Conservation (phyloP, 192 early-diverging fungal species). For the Coemansia sp. region DNA sequence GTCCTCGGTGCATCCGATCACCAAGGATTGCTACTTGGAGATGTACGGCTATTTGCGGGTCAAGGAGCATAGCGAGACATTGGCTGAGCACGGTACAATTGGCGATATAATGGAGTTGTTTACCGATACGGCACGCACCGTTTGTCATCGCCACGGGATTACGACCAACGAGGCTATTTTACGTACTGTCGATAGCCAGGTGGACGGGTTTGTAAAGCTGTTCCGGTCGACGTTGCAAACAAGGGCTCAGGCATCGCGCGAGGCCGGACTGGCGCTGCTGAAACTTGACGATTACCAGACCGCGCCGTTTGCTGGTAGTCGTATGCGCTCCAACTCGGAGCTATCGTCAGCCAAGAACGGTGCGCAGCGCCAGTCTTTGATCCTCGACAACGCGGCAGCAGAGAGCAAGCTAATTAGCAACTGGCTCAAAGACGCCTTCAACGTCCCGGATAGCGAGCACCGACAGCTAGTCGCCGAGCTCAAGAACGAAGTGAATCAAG, state of each 20-base stretch:
- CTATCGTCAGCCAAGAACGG: conserved; percentile 7
- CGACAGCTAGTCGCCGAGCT: conserved; percentile 35
- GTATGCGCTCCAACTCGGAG: conserved; percentile 16
- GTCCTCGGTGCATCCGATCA: conserved; percentile 50
- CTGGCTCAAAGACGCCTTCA: conserved; percentile 42
- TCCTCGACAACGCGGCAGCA: conserved; percentile 3
- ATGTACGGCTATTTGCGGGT: conserved; percentile 37
- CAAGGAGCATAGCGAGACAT: conserved; percentile 26
- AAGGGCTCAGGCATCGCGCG: conserved; percentile 51
- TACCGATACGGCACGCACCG: conserved; percentile 21
- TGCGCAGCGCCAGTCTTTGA: conserved; percentile 1
- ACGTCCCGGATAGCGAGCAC: conserved; percentile 41
- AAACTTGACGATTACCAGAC: conserved; percentile 50
- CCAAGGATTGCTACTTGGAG: conserved; percentile 39
- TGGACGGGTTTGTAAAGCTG: conserved; percentile 44
- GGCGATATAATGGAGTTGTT: conserved; percentile 46
- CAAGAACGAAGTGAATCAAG: conserved; percentile 43
- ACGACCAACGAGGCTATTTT: conserved; percentile 24
- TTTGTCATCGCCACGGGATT: conserved; percentile 37
- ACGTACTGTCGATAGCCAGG: conserved; percentile 49
- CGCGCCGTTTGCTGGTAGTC: conserved; percentile 10
- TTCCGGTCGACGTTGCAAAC: conserved; percentile 44
- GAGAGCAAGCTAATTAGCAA: conserved; percentile 15
- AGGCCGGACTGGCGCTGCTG: conserved; percentile 49
- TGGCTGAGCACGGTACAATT: conserved; percentile 39